Evolutionary conservation across 345 rosid genomes (phyloP).

Genomic region (Arabis alpina): DNA sequence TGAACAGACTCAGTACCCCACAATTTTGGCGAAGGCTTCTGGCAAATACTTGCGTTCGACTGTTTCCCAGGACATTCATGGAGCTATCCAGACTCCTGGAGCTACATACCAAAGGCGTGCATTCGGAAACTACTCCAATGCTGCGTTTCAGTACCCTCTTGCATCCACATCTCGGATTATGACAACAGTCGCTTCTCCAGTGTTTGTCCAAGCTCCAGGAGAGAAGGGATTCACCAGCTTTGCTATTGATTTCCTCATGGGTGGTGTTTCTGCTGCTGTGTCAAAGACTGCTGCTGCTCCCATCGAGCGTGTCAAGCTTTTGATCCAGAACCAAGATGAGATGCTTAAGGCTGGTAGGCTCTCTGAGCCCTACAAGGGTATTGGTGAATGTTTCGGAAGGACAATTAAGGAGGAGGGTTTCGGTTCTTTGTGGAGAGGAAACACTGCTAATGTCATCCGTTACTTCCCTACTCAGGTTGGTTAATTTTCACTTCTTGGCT

Average conservation of each 20-base stretch:
- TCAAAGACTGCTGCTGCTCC: constrained; percentile 94
- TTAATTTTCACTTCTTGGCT: neutral
- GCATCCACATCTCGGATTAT: constrained; percentile 12
- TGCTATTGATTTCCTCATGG: constrained; percentile 81
- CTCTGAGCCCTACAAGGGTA: constrained; percentile 87
- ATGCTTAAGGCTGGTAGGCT: constrained; percentile 85
- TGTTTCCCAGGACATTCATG: constrained; percentile 52
- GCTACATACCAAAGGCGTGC: constrained; percentile 57
- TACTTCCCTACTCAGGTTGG: constrained; percentile 89
- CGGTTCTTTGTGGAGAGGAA: constrained; percentile 79
- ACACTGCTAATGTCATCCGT: constrained; percentile 89
- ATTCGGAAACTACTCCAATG: constrained; percentile 66
- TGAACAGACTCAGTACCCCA: constrained; percentile 74
- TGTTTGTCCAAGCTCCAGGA: constrained; percentile 66
- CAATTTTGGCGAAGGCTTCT: constrained; percentile 68
- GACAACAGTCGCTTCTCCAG: constrained; percentile 50
- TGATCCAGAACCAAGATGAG: constrained; percentile 92
- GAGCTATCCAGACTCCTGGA: constrained; percentile 52
- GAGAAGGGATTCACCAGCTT: constrained; percentile 72
- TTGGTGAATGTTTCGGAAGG: constrained; percentile 78
- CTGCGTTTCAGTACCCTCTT: constrained; percentile 57
- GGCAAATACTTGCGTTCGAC: constrained; percentile 60
- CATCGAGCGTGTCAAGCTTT: constrained; percentile 85
- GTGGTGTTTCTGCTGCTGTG: constrained; percentile 88
- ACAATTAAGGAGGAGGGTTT: constrained; percentile 72